phyloP scores from a whole-genome alignment of 495 filamentous ascomycete genomes.

The Aspergillus conjunctus region DNA sequence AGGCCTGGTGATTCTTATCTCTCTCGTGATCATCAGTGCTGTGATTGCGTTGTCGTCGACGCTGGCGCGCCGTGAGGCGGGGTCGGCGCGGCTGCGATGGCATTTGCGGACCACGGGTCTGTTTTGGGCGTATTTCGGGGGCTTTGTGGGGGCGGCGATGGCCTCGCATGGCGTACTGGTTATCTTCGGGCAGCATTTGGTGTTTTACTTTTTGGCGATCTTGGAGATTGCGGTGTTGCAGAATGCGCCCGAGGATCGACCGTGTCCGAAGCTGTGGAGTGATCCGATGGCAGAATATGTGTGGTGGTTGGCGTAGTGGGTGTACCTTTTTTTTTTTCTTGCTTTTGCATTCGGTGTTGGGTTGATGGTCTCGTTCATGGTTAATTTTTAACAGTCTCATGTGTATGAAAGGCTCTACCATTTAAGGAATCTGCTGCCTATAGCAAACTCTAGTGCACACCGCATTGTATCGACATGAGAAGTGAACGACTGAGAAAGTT shows the following conservation, averaged over 20 bases:
- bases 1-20: neutral
- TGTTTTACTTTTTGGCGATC: neutral
- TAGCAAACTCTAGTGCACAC: no score
- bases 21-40: neutral
- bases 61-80: neutral
- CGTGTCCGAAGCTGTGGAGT: neutral
- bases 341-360: no score
- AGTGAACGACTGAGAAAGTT: no score
- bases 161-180: neutral
- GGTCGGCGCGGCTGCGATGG: neutral
- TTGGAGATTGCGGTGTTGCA: neutral
- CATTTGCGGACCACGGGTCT: neutral
- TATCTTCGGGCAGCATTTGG: neutral
- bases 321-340: no score
- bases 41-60: neutral
- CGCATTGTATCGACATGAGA: no score
- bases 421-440: no score
- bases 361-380: no score
- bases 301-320: constrained; percentile 2
- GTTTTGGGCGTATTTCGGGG: neutral
- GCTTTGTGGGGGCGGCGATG: neutral
- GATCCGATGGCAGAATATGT: neutral
- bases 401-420: no score
- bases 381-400: no score
- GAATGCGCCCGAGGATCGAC: neutral